Conservation (phyloP, 441 rosid species). For the Arabidopsis lyrata region DNA sequence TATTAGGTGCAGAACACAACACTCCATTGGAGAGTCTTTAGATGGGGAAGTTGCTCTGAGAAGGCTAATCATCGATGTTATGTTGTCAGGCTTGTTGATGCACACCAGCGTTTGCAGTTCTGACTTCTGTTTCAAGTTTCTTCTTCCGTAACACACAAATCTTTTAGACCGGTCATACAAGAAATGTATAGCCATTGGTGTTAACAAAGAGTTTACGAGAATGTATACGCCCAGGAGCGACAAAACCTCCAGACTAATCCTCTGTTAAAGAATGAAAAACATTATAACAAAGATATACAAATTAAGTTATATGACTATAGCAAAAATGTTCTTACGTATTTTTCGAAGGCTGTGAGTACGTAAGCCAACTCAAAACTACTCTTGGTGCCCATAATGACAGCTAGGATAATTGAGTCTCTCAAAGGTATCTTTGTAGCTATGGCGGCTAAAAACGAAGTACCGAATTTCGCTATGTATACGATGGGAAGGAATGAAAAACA, state of each 20-base stretch:
- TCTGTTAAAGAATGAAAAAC: conserved; percentile 31
- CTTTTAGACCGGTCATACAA: conserved; percentile 53
- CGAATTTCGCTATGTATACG: conserved; percentile 29
- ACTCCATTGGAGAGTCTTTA: conserved; percentile 39
- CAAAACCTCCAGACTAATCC: conserved; percentile 19
- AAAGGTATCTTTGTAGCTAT: conserved; percentile 46
- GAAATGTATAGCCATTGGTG: conserved; percentile 48
- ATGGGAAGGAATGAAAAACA: conserved; percentile 11
- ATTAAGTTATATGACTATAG: background rate
- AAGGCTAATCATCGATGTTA: conserved; percentile 48
- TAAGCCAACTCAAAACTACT: conserved; percentile 50
- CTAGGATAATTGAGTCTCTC: conserved; percentile 47
- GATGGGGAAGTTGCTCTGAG: conserved; percentile 47
- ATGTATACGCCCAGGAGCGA: conserved; percentile 28
- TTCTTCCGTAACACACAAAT: conserved; percentile 48
- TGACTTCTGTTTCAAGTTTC: conserved; percentile 42
- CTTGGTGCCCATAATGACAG: conserved; percentile 47
- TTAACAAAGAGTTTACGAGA: conserved; percentile 34
- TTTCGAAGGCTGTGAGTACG: conserved; percentile 19
- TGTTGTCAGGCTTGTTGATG: conserved; percentile 54
- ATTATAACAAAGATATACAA: background rate
- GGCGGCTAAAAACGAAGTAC: conserved; percentile 28
- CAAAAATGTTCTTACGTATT: conserved; percentile 34
- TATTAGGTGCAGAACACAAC: conserved; percentile 58
- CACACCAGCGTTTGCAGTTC: conserved; percentile 57